These are phyloP conservation scores for Xerocomellus amylosporus DNA, from an alignment of 768 basidiomycete species.

Conservation along the genomic window DNA sequence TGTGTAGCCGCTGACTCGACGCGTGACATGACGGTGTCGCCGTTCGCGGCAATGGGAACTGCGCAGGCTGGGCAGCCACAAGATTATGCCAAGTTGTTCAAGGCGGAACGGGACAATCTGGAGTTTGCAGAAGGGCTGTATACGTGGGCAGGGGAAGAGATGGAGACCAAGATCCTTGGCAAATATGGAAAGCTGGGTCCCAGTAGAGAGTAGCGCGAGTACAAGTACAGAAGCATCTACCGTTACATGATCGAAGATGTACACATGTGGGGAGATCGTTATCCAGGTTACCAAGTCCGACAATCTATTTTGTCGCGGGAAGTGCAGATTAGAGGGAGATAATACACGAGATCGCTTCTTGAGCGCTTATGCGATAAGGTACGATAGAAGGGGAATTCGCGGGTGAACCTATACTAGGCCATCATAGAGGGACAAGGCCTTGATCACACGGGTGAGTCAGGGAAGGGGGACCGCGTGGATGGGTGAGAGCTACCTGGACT, in stretches of 20 bases:
- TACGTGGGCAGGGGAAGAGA: constrained; percentile 75
- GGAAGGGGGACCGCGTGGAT: constrained; percentile 6
- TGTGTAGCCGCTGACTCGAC: constrained; percentile 73
- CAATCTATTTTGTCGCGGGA: constrained; percentile 6
- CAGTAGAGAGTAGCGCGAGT: constrained; percentile 21
- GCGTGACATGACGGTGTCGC: constrained; percentile 66
- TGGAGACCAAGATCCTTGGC: constrained; percentile 74
- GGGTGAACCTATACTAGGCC: constrained; percentile 68
- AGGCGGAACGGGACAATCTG: constrained; percentile 88
- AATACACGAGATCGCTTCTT: constrained; percentile 20
- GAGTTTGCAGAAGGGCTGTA: constrained; percentile 88
- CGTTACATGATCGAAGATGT: constrained; percentile 28
- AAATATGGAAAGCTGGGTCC: constrained; percentile 66
- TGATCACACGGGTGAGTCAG: constrained; percentile 20
- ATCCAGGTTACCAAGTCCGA: constrained; percentile 16
- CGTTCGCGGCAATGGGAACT: constrained; percentile 56
- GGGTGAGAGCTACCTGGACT: constrained; percentile 68
- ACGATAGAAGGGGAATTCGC: constrained; percentile 4
- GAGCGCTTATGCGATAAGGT: constrained; percentile 25
- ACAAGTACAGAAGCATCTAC: constrained; percentile 16
- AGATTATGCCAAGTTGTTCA: constrained; percentile 88
- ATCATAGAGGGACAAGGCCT: constrained; percentile 95
- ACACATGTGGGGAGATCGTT: constrained; percentile 21
- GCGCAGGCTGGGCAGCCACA: constrained; percentile 58
- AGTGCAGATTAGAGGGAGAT: constrained; percentile 30